Conservation (phyloP, 148 eudicot genomes). For the Nepenthes mirabilis region DNA sequence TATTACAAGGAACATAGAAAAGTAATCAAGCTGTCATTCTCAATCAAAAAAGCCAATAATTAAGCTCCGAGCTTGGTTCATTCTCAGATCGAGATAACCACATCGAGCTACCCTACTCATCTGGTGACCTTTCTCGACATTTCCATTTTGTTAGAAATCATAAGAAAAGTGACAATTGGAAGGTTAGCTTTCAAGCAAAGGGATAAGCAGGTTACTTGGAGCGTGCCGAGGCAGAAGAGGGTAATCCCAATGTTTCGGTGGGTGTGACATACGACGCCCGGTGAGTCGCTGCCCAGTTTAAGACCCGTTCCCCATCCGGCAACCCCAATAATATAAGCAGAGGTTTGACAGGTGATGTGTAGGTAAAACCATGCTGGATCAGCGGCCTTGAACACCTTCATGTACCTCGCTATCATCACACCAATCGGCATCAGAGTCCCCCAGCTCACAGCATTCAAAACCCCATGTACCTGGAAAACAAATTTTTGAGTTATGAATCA, state of each 20-base stretch:
- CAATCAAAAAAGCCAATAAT: too few relatives aligned
- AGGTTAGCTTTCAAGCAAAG: not conserved
- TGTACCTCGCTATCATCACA: constrained; percentile 45
- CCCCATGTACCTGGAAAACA: constrained; percentile 39
- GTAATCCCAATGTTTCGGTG: constrained; percentile 36
- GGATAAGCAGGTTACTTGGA: constrained; percentile 26
- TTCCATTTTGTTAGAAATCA: too few relatives aligned
- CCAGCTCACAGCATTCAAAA: constrained; percentile 45
- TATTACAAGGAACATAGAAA: too few relatives aligned
- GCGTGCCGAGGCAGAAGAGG: constrained; percentile 46
- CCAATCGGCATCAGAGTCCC: constrained; percentile 56
- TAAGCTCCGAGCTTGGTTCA: too few relatives aligned
- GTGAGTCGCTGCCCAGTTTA: constrained; percentile 32
- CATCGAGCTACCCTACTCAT: too few relatives aligned
- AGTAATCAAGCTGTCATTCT: too few relatives aligned
- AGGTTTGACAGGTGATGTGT: constrained; percentile 30
- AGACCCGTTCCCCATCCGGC: constrained; percentile 46
- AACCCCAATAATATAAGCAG: constrained; percentile 41
- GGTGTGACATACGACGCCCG: constrained; percentile 8
- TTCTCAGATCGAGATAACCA: too few relatives aligned
- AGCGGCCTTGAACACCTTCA: constrained; percentile 18
- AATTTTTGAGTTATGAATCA: not conserved
- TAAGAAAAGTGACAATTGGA: too few relatives aligned
- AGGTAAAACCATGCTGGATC: constrained; percentile 23
- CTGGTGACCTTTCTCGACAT: too few relatives aligned